Evolutionary conservation across 2,329 filamentous ascomycete genomes (phyloP).

Genomic region (Zalaria obscura): DNA sequence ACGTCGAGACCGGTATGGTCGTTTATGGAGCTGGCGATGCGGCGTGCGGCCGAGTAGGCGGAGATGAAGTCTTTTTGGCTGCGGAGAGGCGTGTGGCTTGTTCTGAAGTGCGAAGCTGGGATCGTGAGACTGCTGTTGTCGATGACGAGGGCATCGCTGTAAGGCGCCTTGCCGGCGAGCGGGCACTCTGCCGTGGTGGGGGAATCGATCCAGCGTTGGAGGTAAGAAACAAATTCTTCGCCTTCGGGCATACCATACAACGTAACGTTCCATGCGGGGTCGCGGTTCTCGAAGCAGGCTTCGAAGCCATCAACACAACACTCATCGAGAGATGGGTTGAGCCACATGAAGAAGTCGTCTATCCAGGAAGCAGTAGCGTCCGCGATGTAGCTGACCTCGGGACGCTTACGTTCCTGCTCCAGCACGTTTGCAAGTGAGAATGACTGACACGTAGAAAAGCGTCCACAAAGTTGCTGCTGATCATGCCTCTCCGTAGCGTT

Average conservation of each 20-base stretch:
- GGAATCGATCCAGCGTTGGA: constrained; percentile 66
- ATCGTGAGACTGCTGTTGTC: constrained; percentile 54
- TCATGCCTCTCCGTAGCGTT: constrained; percentile 62
- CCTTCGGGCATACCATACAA: constrained; percentile 86
- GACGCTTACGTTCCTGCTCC: constrained; percentile 84
- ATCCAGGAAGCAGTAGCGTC: constrained; percentile 89
- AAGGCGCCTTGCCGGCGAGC: constrained; percentile 75
- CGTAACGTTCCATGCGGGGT: constrained; percentile 78
- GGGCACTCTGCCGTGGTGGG: constrained; percentile 77
- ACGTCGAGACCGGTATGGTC: constrained; percentile 61
- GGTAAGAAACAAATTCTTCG: constrained; percentile 77
- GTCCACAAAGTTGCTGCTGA: constrained; percentile 78
- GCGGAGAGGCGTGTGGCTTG: constrained; percentile 71
- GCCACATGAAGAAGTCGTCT: constrained; percentile 90
- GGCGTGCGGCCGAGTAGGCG: constrained; percentile 76
- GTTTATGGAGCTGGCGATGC: constrained; percentile 67
- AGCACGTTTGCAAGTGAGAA: constrained; percentile 78
- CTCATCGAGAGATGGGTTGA: constrained; percentile 70
- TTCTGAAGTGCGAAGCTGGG: constrained; percentile 80
- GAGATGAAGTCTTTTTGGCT: constrained; percentile 88
- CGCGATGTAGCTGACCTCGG: constrained; percentile 75
- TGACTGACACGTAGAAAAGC: constrained; percentile 77
- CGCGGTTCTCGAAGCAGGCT: constrained; percentile 64
- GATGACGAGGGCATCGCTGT: constrained; percentile 70
- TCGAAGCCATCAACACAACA: constrained; percentile 52